Evolutionary conservation across 176 grass and related monocot genomes (phyloP).

Genomic region (Oryza australiensis): DNA sequence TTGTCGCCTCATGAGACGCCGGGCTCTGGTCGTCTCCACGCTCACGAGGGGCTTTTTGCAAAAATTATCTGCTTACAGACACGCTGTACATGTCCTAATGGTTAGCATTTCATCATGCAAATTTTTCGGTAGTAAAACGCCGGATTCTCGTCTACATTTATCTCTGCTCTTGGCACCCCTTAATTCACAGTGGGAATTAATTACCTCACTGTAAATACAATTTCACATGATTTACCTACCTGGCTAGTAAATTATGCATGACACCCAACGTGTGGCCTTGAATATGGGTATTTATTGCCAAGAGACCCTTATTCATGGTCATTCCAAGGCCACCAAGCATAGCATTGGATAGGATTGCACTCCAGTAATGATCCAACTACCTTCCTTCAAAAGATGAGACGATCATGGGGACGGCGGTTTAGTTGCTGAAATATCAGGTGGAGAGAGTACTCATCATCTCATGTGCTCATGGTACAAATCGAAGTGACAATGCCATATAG

Average conservation of each 20-base stretch:
- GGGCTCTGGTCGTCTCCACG: too few relatives aligned
- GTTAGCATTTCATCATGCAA: background rate
- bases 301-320: background rate
- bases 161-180: background rate
- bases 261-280: background rate
- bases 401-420: background rate
- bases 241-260: background rate
- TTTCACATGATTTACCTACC: background rate
- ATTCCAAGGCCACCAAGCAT: background rate
- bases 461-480: background rate
- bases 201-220: background rate
- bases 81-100: too few relatives aligned
- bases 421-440: background rate
- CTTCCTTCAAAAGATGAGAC: background rate
- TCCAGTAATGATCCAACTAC: background rate
- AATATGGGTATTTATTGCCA: slow-evolving; percentile 1
- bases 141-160: too few relatives aligned
- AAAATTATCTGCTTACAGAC: too few relatives aligned
- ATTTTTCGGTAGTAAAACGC: too few relatives aligned
- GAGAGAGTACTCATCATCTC: background rate
- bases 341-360: background rate
- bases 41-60: too few relatives aligned
- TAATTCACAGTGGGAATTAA: background rate
- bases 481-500: background rate
- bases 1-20: too few relatives aligned